Evolutionary conservation across 2,329 filamentous ascomycete species (phyloP), one percentile per base, ranked within the genome.

Genomic region (Aspergillus novofumigatus): DNA sequence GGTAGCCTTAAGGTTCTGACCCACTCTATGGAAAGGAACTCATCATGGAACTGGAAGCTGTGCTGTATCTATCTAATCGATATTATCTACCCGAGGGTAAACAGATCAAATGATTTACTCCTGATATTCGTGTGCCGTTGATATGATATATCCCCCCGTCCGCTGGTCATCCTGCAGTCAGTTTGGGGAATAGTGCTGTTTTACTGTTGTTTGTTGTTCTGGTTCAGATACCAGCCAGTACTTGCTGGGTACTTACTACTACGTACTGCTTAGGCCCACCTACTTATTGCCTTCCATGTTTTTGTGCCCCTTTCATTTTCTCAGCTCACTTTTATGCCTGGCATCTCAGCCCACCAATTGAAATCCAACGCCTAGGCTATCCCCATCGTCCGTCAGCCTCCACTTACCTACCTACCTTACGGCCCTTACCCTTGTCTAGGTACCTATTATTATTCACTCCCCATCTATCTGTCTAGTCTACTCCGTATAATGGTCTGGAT

Each of bases 321-420:
- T 17, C 32, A 14, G 11, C 17, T 5, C 29, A 35, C 6, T 35
- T 23, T 32, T 23, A 26, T 58, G 51, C 54, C 51, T 61, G 62
- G 62, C 41, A 64, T 53, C 54, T 51, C 57, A 53, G 55, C 53
- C 62, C 62, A 35, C 60, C 62, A 64, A 64, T 64, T 49, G 42
- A 54, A 23, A 35, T 35, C 32, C 32, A 17, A 17, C 28, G 32
- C 11, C 29, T 4, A 32, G 11, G 11, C 4, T 14, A 32, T 32
- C 29, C 11, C 29, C 29, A 17, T 35, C 11, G 11, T 17, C 11
- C 14, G 4, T 17, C 11, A 17, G 11, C 32, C 32, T 14, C 11
- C 28, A 29, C 28, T 11, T 29, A 29, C 28, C 28, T 29, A 11
- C 28, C 28, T 29, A 29, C 10, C 1, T 29, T 11, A 29, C 10